A percentile compares a stretch with the other conserved stretches of the same genome.
Evolutionary conservation across 306 rosid species (phyloP).

Genomic region (Amphicarpaea edgeworthii): DNA sequence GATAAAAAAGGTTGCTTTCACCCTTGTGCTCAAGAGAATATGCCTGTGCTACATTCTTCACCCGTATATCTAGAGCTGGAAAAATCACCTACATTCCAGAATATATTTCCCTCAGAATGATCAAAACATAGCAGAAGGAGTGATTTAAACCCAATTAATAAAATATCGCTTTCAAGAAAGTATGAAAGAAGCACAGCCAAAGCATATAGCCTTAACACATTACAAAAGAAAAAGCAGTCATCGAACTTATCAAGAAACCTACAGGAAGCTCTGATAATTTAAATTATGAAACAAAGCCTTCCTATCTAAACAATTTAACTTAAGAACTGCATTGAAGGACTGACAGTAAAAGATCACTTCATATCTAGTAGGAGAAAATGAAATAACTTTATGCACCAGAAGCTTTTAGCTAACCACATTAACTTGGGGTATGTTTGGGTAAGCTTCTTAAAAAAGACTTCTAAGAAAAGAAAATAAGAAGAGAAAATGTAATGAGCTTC

Average conservation of each 20-base stretch:
- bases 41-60: constrained; percentile 98
- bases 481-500: no score
- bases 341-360: constrained; percentile 9
- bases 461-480: no score
- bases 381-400: constrained; percentile 17
- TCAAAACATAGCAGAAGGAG: constrained; percentile 28
- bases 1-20: constrained; percentile 90
- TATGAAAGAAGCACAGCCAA: constrained; percentile 11
- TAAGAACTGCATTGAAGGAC: constrained; percentile 5
- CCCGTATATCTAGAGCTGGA: constrained; percentile 97
- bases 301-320: constrained; percentile 23
- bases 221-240: constrained; percentile 3
- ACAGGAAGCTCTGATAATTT: constrained; percentile 24
- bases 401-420: constrained; percentile 34
- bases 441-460: no score
- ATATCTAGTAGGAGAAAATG: background rate
- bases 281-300: constrained; percentile 29
- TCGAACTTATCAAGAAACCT: constrained; percentile 33
- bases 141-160: constrained; percentile 30
- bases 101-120: constrained; percentile 43
- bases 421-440: no score
- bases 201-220: constrained; percentile 27
- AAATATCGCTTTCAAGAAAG: constrained; percentile 28
- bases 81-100: constrained; percentile 83
- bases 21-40: constrained; percentile 99